Evolutionary conservation across 2,329 filamentous ascomycete genomes (phyloP), one percentile per base, ranked within the genome.

Genomic region (Cladosporium halotolerans): DNA sequence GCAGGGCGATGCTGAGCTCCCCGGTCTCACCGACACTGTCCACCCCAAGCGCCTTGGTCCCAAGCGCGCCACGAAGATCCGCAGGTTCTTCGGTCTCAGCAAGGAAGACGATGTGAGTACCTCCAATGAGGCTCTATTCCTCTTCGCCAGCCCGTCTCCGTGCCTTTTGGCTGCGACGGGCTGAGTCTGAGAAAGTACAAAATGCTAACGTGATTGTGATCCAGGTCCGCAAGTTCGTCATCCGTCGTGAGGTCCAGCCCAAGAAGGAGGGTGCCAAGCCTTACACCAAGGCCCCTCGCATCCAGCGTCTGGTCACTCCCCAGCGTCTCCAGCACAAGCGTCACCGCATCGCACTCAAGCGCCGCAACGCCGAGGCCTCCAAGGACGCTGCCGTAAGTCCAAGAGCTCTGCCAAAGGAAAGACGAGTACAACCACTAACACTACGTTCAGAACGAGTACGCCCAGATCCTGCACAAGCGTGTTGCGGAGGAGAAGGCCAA

Each of bases 251-350:
- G 78, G 85, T 99, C 71, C 85, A 90, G 81, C 88, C 89, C 74
- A 95, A 95, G 87, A 88, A 86, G 73, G 93, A 97, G 83, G 92
- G 90, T 79, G 95, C 93, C 81, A 87, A 89, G 80, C 79, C 91
- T 70, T 97, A 97, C 86, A 96, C 92, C 87, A 99, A 99, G 89
- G 93, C 93, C 70, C 93, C 93, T 77, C 95, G 92, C 84, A 99
- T 99, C 80, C 93, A 99, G 86, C 89, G 93, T 76, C 89, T 99
- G 70, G 90, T 99, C 70, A 99, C 93, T 72, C 93, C 93, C 76
- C 93, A 97, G 82, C 93, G 93, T 77, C 90, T 99, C 73, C 93
- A 99, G 85, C 93, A 96, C 88, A 99, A 97, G 89, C 90, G 93
- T 72, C 93, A 97, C 83, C 84, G 91, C 69, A 81, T 95, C 71